These are phyloP conservation scores for Colletotrichum agaves DNA, from an alignment of 2,329 filamentous ascomycete species.

Conservation along the genomic window DNA sequence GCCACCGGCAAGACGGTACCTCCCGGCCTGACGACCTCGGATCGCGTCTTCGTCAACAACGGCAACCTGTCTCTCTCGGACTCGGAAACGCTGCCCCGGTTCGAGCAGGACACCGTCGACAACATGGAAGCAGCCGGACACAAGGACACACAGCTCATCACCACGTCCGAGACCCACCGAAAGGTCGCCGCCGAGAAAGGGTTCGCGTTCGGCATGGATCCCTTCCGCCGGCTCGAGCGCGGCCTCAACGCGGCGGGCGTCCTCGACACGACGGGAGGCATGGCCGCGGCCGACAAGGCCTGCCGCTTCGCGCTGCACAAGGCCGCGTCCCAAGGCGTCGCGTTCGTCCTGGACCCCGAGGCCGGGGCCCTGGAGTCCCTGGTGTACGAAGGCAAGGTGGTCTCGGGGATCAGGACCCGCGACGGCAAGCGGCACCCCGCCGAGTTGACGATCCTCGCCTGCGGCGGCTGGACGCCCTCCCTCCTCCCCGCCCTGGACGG, in stretches of 20 bases:
- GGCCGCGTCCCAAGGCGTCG: constrained; percentile 52
- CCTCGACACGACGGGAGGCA: constrained; percentile 58
- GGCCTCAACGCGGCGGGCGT: constrained; percentile 49
- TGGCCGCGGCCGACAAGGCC: constrained; percentile 57
- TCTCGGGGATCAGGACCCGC: constrained; percentile 51
- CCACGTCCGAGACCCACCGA: constrained; percentile 43
- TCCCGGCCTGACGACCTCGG: constrained; percentile 48
- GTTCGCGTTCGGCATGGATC: constrained; percentile 47
- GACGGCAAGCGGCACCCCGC: constrained; percentile 50
- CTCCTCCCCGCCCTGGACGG: constrained; percentile 38
- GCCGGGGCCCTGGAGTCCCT: constrained; percentile 47
- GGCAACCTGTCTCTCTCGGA: constrained; percentile 47
- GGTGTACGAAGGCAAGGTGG: constrained; percentile 38
- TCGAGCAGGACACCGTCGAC: constrained; percentile 50
- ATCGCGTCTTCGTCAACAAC: constrained; percentile 52
- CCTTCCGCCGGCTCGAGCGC: constrained; percentile 47
- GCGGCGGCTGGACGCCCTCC: constrained; percentile 46
- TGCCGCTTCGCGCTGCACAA: constrained; percentile 58
- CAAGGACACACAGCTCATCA: constrained; percentile 48
- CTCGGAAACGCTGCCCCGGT: constrained; percentile 41
- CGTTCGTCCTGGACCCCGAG: constrained; percentile 50
- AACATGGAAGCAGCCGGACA: constrained; percentile 50
- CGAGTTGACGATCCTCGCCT: constrained; percentile 51
- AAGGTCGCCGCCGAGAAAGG: constrained; percentile 44
- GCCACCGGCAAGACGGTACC: constrained; percentile 45